Evolutionary conservation across 306 rosid species (phyloP), one percentile per base, ranked within the genome.

Genomic region (Vigna mungo): DNA sequence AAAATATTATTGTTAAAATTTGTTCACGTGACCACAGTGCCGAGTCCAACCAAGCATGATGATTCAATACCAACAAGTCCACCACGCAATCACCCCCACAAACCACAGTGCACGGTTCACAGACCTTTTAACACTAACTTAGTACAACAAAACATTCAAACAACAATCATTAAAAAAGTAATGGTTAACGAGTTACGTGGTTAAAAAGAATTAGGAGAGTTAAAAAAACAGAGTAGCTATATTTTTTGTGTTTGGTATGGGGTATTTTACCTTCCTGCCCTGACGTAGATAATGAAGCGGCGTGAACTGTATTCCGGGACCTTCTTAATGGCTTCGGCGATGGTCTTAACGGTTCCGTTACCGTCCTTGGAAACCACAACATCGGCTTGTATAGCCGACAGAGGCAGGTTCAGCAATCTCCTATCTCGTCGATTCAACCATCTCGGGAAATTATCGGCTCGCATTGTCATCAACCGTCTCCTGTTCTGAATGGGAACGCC

Each of bases 241-340:
- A 41, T 9, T 41, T 39, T 36, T 9, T 41, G 46, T 41, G 46
- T 41, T 41, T 41, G 46, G 46, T 44, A 3, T 3, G 4, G 0
- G 5, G 5, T 11, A n/a, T 56, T 69, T 81, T 89, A 95, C 99
- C 96, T 96, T 92, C 99, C 99, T 81, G 93, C 94, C 84, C n/a
- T 92, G 65, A 96, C 80, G 87, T 92, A 88, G 61, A 96, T 89
- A 51, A 92, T 63, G 34, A 85, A 77, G n/a, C 98, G 90, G 3
- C 81, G 90, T n/a, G 1, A 21, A 49, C 94, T 66, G 20, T 81
- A 59, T 48, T 90, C 88, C 0, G 99, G 98, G 5, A 85, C 93
- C 48, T 81, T 85, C 70, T 96, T 96, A 2, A 96, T 87, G 9
- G 99, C 99, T 79, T 89, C 97, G 1, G 86, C 1, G 51, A 96